phyloP scores from a whole-genome alignment of 345 rosid species.

The Microcos paniculata region DNA sequence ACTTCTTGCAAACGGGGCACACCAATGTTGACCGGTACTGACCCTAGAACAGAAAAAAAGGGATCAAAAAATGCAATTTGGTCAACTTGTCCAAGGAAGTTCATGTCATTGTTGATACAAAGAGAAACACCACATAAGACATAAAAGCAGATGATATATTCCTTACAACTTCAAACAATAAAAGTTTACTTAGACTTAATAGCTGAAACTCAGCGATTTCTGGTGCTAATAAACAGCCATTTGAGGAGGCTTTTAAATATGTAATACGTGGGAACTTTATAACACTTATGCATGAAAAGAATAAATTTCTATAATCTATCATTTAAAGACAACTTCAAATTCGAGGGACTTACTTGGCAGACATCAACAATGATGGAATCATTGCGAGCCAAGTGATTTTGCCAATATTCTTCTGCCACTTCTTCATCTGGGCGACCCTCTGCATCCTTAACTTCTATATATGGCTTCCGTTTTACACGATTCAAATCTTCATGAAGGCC shows the following conservation, averaged over 20 bases:
- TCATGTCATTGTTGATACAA: background rate
- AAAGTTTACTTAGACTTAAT: background rate
- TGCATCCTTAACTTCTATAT: constrained; percentile 56
- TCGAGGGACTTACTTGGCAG: constrained; percentile 46
- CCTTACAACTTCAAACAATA: background rate
- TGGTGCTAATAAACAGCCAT: constrained; percentile 5
- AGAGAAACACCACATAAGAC: background rate
- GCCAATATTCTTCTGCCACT: constrained; percentile 72
- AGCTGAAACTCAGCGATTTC: background rate
- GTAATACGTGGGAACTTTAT: background rate
- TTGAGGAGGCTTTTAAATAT: background rate
- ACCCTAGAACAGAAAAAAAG: constrained; percentile 44
- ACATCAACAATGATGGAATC: constrained; percentile 65
- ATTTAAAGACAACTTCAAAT: background rate
- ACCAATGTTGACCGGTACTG: constrained; percentile 68
- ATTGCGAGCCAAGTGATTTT: constrained; percentile 62
- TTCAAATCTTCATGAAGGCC: constrained; percentile 84
- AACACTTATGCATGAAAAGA: background rate
- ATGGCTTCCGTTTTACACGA: constrained; percentile 66
- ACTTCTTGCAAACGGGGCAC: constrained; percentile 67
- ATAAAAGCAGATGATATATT: background rate
- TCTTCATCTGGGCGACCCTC: constrained; percentile 52
- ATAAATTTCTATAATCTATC: background rate
- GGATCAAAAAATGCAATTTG: background rate
- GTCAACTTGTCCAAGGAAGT: constrained; percentile 3